Conservation (phyloP, 495 filamentous ascomycete genomes). For the Schizothecium vesticola region DNA sequence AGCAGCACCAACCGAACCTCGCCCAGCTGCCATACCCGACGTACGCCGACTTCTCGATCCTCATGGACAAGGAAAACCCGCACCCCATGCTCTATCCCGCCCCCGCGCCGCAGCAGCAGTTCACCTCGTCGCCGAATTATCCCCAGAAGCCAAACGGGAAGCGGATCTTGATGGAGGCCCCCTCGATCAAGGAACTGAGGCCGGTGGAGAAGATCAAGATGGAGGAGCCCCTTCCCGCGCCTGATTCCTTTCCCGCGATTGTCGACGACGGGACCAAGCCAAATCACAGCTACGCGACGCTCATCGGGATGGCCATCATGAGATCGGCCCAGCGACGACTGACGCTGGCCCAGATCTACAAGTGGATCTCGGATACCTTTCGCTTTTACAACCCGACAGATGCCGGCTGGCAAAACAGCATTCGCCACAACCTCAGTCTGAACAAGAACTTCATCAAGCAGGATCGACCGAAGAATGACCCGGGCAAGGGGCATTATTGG, state of each 20-base stretch:
- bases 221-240: conserved; percentile 59
- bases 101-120: conserved; percentile 40
- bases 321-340: conserved; percentile 77
- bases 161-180: conserved; percentile 64
- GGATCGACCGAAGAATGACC: conserved; percentile 93
- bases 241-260: conserved; percentile 70
- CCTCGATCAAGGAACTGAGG: conserved; percentile 64
- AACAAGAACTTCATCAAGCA: conserved; percentile 98
- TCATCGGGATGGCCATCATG: conserved; percentile 96
- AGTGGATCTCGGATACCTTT: conserved; percentile 95
- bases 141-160: conserved; percentile 58
- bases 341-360: conserved; percentile 96
- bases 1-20: background rate
- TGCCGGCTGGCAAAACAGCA: conserved; percentile 96
- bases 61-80: conserved; percentile 62
- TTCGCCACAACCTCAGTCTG: conserved; percentile 94
- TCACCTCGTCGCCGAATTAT: conserved; percentile 47
- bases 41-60: conserved; percentile 48
- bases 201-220: conserved; percentile 56
- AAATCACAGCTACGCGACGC: conserved; percentile 83
- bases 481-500: conserved; percentile 99
- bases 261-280: conserved; percentile 88
- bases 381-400: conserved; percentile 77
- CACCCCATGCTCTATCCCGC: conserved; percentile 45
- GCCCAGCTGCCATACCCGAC: background rate